These are phyloP conservation scores for Linnemannia schmuckeri DNA, from an alignment of 192 early-diverging fungal genomes.

Conservation along the genomic window DNA sequence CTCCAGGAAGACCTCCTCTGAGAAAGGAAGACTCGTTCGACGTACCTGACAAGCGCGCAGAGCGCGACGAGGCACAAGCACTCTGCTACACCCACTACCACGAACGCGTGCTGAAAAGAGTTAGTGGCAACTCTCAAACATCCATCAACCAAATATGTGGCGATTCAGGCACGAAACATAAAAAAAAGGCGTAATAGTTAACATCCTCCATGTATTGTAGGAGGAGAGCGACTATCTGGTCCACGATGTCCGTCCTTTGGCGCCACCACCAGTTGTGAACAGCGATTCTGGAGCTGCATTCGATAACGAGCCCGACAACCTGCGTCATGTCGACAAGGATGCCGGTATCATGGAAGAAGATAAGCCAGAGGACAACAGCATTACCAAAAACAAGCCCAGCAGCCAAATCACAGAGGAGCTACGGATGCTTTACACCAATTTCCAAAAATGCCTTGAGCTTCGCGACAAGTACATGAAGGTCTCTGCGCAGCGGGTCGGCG, in stretches of 20 bases:
- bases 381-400: not conserved
- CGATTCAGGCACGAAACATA: not conserved
- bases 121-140: not conserved
- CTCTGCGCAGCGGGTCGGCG: constrained; percentile 77
- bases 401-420: constrained; percentile 74
- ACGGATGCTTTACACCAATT: constrained; percentile 66
- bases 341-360: constrained; percentile 21
- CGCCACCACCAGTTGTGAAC: not conserved
- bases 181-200: not conserved
- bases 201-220: not conserved
- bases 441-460: constrained; percentile 82
- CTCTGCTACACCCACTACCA: constrained; percentile 20
- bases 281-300: not conserved
- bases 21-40: constrained; percentile 31
- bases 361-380: not conserved
- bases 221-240: constrained; percentile 33
- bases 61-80: not conserved
- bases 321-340: not conserved
- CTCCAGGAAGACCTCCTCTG: not conserved
- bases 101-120: constrained; percentile 21
- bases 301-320: constrained; percentile 10
- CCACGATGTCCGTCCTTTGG: not conserved
- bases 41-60: constrained; percentile 6
- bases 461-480: constrained; percentile 88
- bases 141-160: not conserved